Conservation (phyloP, 495 filamentous ascomycete genomes). For the Geoglossum glabrum region DNA sequence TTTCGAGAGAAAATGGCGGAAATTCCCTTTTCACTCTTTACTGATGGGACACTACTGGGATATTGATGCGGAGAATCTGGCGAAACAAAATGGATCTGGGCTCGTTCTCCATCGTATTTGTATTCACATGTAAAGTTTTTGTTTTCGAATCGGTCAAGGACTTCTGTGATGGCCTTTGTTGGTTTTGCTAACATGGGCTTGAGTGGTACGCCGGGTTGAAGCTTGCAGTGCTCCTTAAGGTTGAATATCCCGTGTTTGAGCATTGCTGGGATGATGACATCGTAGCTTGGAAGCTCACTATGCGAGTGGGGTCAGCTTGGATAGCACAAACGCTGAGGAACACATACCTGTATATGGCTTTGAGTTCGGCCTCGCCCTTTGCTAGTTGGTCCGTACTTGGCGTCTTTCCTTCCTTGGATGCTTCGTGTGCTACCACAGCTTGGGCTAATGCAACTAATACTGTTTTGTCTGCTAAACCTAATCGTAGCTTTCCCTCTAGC, state of each 20-base stretch:
- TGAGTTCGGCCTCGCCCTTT: conserved; percentile 67
- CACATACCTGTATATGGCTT: conserved; percentile 67
- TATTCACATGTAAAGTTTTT: conserved; percentile 96
- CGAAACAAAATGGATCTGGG: conserved; percentile 92
- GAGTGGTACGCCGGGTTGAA: conserved; percentile 81
- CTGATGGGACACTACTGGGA: conserved; percentile 27
- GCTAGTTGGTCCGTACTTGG: conserved; percentile 55
- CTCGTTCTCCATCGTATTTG: conserved; percentile 94
- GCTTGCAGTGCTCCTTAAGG: conserved; percentile 66
- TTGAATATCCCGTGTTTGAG: conserved; percentile 68
- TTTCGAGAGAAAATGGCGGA: conserved; percentile 91
- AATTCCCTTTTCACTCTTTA: conserved; percentile 40
- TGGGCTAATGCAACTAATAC: conserved; percentile 77
- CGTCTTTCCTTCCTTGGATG: conserved; percentile 40
- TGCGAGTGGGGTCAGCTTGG: neutral
- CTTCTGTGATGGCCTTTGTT: conserved; percentile 96
- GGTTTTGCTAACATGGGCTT: conserved; percentile 99
- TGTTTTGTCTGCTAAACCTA: conserved; percentile 82
- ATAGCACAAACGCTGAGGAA: neutral
- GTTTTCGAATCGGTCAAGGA: conserved; percentile 87
- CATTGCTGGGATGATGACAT: conserved; percentile 82
- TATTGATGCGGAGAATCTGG: conserved; percentile 53
- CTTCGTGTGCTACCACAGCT: conserved; percentile 68
- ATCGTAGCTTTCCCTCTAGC: conserved; percentile 77
- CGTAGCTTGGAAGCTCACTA: conserved; percentile 83